Evolutionary conservation across 306 rosid genomes (phyloP).

Genomic region (Neltuma alba): DNA sequence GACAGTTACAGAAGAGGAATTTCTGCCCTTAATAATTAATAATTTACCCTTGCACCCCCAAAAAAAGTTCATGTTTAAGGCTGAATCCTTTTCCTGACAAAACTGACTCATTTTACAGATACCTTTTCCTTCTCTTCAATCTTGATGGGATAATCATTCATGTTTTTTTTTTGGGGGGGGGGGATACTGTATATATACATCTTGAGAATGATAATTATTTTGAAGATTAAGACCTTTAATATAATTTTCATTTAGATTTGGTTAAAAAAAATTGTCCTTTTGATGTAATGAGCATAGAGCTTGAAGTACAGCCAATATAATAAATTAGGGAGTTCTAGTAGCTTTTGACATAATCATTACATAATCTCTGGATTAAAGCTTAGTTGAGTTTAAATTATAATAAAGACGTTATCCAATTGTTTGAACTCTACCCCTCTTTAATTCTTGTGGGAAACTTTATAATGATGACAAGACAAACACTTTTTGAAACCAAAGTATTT

Average conservation of each 20-base stretch:
- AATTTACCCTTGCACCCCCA: background rate
- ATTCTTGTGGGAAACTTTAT: conserved; percentile 19
- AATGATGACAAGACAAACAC: conserved; percentile 38
- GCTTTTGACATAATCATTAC: conserved; percentile 10
- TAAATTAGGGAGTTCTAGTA: background rate
- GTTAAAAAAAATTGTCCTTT: background rate
- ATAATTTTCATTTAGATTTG: background rate
- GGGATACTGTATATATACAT: no score
- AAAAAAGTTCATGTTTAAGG: background rate
- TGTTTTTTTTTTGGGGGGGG: no score
- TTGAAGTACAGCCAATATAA: background rate
- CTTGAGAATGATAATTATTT: background rate
- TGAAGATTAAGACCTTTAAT: background rate
- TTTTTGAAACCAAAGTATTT: conserved; percentile 28
- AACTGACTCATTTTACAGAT: background rate
- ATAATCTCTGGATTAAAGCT: conserved; percentile 17
- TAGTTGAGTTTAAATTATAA: background rate
- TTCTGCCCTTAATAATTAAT: background rate
- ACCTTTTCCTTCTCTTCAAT: conserved; percentile 1
- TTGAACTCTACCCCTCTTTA: background rate
- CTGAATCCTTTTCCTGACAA: conserved; percentile 1
- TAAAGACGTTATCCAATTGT: background rate
- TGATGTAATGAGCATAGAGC: background rate
- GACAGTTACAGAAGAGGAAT: conserved; percentile 7
- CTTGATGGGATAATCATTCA: background rate